Evolutionary conservation across 371 early-diverging fungal species (phyloP).

Genomic region (Rhizomucor miehei): DNA sequence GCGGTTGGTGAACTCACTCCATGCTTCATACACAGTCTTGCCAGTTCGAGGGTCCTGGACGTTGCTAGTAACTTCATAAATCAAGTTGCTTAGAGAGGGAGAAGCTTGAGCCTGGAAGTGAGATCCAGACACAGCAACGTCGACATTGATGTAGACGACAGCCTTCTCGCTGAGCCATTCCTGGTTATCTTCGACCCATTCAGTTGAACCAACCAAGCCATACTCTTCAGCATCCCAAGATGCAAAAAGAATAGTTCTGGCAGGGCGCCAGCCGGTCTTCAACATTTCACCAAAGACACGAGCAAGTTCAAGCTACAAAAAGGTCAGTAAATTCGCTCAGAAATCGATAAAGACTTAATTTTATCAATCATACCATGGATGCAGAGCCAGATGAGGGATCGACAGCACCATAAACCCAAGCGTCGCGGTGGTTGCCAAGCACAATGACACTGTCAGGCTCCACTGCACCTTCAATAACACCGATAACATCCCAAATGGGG

Average conservation of each 20-base stretch:
- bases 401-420: conserved; percentile 67
- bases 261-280: conserved; percentile 58
- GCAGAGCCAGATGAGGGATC: conserved; percentile 68
- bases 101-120: conserved; percentile 44
- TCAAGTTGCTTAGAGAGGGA: conserved; percentile 39
- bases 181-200: conserved; percentile 59
- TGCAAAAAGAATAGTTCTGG: conserved; percentile 55
- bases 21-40: conserved; percentile 17
- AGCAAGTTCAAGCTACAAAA: conserved; percentile 45
- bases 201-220: conserved; percentile 56
- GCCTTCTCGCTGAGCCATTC: conserved; percentile 51
- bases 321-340: background rate
- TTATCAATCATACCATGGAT: conserved; percentile 33
- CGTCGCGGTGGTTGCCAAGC: conserved; percentile 55
- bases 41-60: conserved; percentile 33
- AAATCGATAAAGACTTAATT: too few species aligned
- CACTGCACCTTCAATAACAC: conserved; percentile 52
- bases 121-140: conserved; percentile 40
- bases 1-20: conserved; percentile 15
- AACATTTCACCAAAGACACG: conserved; percentile 46
- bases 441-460: conserved; percentile 58
- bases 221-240: conserved; percentile 68
- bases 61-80: conserved; percentile 41
- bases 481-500: conserved; percentile 67
- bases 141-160: conserved; percentile 56